These are phyloP conservation scores for Sugiyamaella smithiae DNA, from an alignment of 805 yeast genomes.

Conservation along the genomic window DNA sequence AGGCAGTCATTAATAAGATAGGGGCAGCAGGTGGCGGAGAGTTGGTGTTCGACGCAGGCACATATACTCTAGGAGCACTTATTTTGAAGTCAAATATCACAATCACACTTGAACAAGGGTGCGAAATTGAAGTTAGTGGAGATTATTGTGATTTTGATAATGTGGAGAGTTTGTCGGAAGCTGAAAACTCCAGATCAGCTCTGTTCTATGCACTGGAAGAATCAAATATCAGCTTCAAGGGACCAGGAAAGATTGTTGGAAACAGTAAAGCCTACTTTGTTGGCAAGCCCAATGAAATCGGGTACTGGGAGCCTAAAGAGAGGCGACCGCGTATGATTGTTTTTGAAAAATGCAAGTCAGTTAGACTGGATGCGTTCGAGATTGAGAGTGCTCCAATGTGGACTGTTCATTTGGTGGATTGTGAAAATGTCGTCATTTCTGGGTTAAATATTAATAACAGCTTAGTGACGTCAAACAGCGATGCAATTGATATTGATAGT, in stretches of 20 bases:
- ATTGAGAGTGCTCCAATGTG: slow-evolving; percentile 10
- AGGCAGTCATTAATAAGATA: neutral
- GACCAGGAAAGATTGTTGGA: neutral
- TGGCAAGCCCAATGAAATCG: slow-evolving; percentile 6
- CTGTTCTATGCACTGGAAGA: slow-evolving; percentile 6
- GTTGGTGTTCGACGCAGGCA: neutral
- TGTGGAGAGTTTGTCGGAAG: slow-evolving; percentile 4
- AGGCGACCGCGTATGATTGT: slow-evolving; percentile 10
- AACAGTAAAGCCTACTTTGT: slow-evolving; percentile 8
- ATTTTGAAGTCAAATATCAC: slow-evolving; percentile 3
- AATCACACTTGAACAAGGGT: neutral
- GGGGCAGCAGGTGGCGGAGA: neutral
- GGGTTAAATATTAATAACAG: slow-evolving; percentile 4
- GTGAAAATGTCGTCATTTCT: neutral
- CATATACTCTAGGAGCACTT: slow-evolving; percentile 8
- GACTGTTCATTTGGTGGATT: slow-evolving; percentile 9
- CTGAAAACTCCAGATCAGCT: slow-evolving; percentile 8
- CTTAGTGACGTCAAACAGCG: slow-evolving; percentile 6
- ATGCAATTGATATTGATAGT: slow-evolving; percentile 11
- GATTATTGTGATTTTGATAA: neutral
- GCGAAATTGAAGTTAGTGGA: neutral
- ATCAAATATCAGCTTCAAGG: neutral
- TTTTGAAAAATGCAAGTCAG: slow-evolving; percentile 7
- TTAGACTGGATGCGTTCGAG: neutral
- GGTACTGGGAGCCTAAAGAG: slow-evolving; percentile 6